A percentile compares a stretch with the other conserved stretches of the same genome.
Evolutionary conservation across 2,329 filamentous ascomycete species (phyloP).

Genomic region (Paraconiothyrium brasiliense): DNA sequence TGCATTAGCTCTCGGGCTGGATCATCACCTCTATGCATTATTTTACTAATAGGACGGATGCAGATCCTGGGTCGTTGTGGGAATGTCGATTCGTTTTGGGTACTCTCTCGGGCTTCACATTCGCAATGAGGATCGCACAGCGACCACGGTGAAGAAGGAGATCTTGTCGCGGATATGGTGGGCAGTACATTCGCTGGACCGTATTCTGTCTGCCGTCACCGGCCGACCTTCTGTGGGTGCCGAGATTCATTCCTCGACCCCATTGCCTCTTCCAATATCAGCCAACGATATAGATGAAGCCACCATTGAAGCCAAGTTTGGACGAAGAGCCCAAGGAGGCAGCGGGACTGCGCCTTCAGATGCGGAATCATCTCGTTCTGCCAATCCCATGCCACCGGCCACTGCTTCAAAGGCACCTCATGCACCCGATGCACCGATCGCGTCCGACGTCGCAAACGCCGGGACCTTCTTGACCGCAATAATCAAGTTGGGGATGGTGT

Average conservation of each 20-base stretch:
- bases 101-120: conserved; percentile 49
- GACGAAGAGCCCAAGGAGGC: conserved; percentile 1
- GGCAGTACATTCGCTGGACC: conserved; percentile 50
- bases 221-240: conserved; percentile 48
- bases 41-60: background rate
- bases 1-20: background rate
- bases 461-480: conserved; percentile 31
- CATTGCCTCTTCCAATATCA: conserved; percentile 42
- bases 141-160: conserved; percentile 42
- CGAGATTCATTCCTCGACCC: conserved; percentile 40
- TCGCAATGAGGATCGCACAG: conserved; percentile 40
- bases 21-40: background rate
- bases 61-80: conserved; percentile 51
- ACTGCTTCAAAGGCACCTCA: background rate
- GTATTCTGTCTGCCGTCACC: conserved; percentile 46
- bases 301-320: conserved; percentile 28
- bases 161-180: conserved; percentile 51
- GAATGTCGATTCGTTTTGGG: conserved; percentile 48
- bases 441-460: conserved; percentile 27
- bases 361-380: background rate
- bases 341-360: conserved; percentile 1
- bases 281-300: conserved; percentile 34
- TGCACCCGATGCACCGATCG: background rate
- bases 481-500: conserved; percentile 39
- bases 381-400: background rate